A percentile compares a stretch with the other conserved stretches of the same genome.
Evolutionary conservation across 768 basidiomycete species (phyloP).

Genomic region (Thelephora ganbajun): DNA sequence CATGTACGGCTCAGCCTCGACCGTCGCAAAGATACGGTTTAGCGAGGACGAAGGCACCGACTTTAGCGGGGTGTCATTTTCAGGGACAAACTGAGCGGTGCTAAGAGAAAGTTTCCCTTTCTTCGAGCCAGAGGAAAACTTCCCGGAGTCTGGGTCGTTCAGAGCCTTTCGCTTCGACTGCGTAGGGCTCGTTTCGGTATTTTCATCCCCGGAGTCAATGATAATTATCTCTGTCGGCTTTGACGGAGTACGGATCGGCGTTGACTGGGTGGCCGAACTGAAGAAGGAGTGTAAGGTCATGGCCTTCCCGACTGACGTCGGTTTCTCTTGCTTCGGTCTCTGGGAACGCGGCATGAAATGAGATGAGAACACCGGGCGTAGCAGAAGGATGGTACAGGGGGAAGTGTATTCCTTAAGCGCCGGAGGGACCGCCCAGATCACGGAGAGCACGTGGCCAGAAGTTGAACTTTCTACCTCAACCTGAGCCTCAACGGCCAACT

Average conservation of each 20-base stretch:
- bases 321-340: background rate
- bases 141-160: background rate
- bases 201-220: conserved; percentile 19
- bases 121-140: background rate
- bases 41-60: background rate
- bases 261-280: conserved; percentile 1
- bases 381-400: too few relatives aligned
- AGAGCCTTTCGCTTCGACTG: background rate
- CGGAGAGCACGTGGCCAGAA: too few relatives aligned
- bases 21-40: background rate
- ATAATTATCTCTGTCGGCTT: conserved; percentile 14
- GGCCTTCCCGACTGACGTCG: background rate
- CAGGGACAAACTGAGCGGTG: background rate
- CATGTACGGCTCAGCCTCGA: too few relatives aligned
- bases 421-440: too few relatives aligned
- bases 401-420: too few relatives aligned
- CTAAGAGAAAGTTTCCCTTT: background rate
- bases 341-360: too few relatives aligned
- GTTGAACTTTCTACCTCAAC: too few relatives aligned
- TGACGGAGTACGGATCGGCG: background rate
- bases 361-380: too few relatives aligned
- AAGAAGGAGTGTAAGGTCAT: conserved; percentile 8
- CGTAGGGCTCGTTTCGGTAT: background rate
- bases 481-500: too few relatives aligned
- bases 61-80: background rate